Percentiles rank a stretch among this genome's conserved stretches.
These are phyloP conservation scores for Cucumis cinereus DNA, from an alignment of 306 rosid species.

Conservation along the genomic window DNA sequence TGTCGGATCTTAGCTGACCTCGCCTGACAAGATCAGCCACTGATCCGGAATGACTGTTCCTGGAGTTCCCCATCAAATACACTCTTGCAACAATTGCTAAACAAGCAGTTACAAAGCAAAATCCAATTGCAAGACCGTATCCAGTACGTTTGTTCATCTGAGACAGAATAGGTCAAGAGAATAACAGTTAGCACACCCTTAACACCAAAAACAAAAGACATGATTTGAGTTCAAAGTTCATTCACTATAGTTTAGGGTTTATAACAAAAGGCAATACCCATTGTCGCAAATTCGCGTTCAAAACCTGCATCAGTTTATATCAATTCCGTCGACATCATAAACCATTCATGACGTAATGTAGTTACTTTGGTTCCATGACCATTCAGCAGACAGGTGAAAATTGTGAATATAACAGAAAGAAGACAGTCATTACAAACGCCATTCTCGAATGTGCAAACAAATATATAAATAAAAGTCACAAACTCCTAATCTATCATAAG, in stretches of 20 bases:
- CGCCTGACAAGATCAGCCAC: slow-evolving; percentile 91
- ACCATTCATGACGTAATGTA: not conserved
- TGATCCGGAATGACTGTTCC: slow-evolving; percentile 54
- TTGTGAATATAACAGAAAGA: not conserved
- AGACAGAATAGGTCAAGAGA: not conserved
- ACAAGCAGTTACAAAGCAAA: slow-evolving; percentile 42
- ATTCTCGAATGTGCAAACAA: not conserved
- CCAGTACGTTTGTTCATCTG: slow-evolving; percentile 34
- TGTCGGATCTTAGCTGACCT: slow-evolving; percentile 90
- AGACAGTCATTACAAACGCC: not conserved
- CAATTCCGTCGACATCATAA: not conserved
- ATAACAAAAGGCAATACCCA: not conserved
- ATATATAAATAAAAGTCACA: not conserved
- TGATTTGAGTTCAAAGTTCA: not conserved
- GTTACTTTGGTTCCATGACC: not conserved
- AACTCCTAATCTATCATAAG: not conserved
- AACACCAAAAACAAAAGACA: not conserved
- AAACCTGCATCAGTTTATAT: not conserved
- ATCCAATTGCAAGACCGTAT: slow-evolving; percentile 40
- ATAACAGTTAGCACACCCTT: not conserved
- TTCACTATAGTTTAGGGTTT: not conserved
- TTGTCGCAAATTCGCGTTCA: not conserved
- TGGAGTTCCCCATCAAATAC: slow-evolving; percentile 27
- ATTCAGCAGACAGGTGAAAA: not conserved
- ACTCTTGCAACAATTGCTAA: slow-evolving; percentile 29